Percentiles rank a stretch among this genome's conserved stretches.
These are phyloP conservation scores for Mrakia frigida DNA, from an alignment of 768 basidiomycete species.

Conservation along the genomic window DNA sequence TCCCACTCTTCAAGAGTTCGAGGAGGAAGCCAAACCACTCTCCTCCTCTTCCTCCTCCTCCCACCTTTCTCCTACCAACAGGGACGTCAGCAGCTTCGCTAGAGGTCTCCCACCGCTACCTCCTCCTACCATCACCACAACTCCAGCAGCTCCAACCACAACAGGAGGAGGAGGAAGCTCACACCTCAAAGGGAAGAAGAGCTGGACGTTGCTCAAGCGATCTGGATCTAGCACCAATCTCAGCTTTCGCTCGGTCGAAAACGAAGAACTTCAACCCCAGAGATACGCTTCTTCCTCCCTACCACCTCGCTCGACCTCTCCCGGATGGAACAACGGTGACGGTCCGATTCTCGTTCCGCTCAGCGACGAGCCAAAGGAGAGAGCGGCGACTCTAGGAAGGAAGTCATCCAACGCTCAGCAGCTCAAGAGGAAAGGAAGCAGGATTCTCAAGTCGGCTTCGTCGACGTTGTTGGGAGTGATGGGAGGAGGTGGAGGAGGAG, in stretches of 20 bases:
- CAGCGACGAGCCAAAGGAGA: not conserved
- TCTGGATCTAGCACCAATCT: not conserved
- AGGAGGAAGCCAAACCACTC: not conserved
- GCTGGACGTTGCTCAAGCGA: not conserved
- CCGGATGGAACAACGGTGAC: not conserved
- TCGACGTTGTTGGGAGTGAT: not conserved
- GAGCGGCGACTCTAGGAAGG: not conserved
- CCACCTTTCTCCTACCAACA: not conserved
- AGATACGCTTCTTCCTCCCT: not conserved
- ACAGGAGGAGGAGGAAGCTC: not conserved
- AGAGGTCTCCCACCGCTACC: not conserved
- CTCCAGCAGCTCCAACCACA: not conserved
- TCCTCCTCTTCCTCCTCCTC: not conserved
- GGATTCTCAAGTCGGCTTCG: not conserved
- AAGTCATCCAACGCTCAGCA: not conserved
- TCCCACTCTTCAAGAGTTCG: not conserved
- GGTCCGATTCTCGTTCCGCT: not conserved
- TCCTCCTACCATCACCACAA: not conserved
- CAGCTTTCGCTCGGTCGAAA: conserved; percentile 9
- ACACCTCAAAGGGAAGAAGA: conserved; percentile 11
- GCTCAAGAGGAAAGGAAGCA: conserved; percentile 9
- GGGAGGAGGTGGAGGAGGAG: no score
- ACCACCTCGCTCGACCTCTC: not conserved
- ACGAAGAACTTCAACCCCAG: not conserved
- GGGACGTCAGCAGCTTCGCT: not conserved